Conservation (phyloP, 306 rosid genomes). For the Dalbergia oliveri region DNA sequence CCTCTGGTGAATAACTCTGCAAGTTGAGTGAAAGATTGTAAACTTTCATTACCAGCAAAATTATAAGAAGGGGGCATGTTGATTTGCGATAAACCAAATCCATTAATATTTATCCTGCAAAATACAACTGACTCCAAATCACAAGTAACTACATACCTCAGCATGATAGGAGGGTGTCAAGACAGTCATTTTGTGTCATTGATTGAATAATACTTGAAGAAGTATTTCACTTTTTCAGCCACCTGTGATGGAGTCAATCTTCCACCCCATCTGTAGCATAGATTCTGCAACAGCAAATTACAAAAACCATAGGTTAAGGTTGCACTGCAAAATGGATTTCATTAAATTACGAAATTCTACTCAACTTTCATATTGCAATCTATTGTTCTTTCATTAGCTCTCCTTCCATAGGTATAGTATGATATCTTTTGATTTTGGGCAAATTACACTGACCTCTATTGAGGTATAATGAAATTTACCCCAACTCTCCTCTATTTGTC, state of each 20-base stretch:
- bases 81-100: conserved; percentile 1
- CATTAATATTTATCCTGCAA: conserved; percentile 1
- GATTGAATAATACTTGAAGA: conserved; percentile 94
- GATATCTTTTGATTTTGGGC: background rate
- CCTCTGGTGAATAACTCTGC: conserved; percentile 98
- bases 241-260: conserved; percentile 83
- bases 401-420: conserved; percentile 5
- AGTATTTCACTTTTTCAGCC: conserved; percentile 93
- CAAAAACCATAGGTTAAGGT: conserved; percentile 36
- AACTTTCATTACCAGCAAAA: conserved; percentile 31
- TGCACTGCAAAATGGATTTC: conserved; percentile 5
- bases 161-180: conserved; percentile 96
- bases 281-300: conserved; percentile 65
- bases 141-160: conserved; percentile 62
- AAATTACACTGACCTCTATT: too few species aligned
- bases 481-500: too few species aligned
- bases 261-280: conserved; percentile 88
- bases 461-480: too few species aligned
- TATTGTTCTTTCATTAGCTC: conserved; percentile 23
- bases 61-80: background rate
- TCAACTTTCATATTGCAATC: conserved; percentile 12
- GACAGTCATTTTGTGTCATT: conserved; percentile 94
- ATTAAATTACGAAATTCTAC: background rate
- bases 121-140: conserved; percentile 5
- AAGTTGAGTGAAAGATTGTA: conserved; percentile 30